Conservation (phyloP, 2,329 filamentous ascomycete species). For the Trichoderma lentiforme region DNA sequence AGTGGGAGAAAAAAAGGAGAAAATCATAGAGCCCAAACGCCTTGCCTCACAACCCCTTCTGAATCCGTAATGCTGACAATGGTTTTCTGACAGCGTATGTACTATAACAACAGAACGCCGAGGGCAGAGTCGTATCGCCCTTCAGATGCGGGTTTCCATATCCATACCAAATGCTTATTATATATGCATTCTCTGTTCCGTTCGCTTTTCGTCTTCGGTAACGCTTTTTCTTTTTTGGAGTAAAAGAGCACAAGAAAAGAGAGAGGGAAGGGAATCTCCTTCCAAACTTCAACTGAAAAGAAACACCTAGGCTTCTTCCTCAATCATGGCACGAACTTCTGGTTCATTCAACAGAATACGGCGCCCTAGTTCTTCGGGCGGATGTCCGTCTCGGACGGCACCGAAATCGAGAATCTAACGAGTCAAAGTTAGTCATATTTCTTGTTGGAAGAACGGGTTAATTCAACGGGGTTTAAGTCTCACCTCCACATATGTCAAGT, state of each 20-base stretch:
- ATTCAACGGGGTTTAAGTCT: slow-evolving; percentile 31
- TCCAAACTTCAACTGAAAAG: background rate
- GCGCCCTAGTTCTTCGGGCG: slow-evolving; percentile 71
- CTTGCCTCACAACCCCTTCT: slow-evolving; percentile 1
- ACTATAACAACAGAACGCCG: slow-evolving; percentile 20
- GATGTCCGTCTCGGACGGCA: slow-evolving; percentile 82
- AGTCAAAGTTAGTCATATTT: background rate
- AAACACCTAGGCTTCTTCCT: slow-evolving; percentile 38
- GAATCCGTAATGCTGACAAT: slow-evolving; percentile 15
- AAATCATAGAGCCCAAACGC: background rate
- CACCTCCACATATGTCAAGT: slow-evolving; percentile 93
- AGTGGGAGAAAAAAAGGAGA: background rate
- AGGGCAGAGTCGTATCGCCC: slow-evolving; percentile 20
- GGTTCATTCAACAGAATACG: slow-evolving; percentile 66
- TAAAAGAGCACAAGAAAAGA: background rate
- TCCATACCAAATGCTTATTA: slow-evolving; percentile 18
- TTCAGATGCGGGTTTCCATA: slow-evolving; percentile 18
- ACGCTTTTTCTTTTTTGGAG: background rate
- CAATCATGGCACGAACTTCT: slow-evolving; percentile 50
- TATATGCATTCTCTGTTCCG: slow-evolving; percentile 20
- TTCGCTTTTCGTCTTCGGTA: slow-evolving; percentile 14
- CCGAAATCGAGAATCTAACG: slow-evolving; percentile 92
- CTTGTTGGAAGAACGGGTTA: background rate
- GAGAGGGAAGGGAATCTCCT: background rate
- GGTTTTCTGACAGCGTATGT: slow-evolving; percentile 9